These are phyloP conservation scores for Aotearoamyces nothofagi DNA, from an alignment of 2,329 filamentous ascomycete species.

Conservation along the genomic window DNA sequence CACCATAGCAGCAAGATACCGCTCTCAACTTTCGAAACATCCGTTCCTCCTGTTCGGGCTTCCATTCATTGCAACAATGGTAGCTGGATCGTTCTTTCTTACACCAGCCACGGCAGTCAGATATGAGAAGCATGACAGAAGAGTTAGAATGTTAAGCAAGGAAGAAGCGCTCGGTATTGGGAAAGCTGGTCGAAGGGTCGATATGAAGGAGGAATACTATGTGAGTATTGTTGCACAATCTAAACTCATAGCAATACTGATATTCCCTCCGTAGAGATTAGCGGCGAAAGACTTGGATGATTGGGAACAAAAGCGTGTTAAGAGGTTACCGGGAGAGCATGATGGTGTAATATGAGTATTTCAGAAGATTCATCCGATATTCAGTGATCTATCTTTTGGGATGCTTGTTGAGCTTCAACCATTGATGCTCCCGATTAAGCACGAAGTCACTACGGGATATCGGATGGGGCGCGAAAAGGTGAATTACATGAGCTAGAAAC, in stretches of 20 bases:
- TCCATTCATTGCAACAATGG: constrained; percentile 79
- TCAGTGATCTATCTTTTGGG: too few relatives aligned
- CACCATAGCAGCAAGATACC: constrained; percentile 63
- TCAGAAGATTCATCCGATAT: too few relatives aligned
- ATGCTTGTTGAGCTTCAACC: too few relatives aligned
- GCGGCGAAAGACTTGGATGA: constrained; percentile 84
- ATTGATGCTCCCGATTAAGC: too few relatives aligned
- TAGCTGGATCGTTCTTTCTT: constrained; percentile 84
- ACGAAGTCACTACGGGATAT: too few relatives aligned
- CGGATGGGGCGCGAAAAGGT: too few relatives aligned
- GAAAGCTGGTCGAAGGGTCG: constrained; percentile 53
- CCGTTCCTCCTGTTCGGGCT: constrained; percentile 90
- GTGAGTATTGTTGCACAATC: constrained; percentile 32
- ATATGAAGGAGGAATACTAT: constrained; percentile 77
- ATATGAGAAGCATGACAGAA: constrained; percentile 86
- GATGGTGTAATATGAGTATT: constrained; percentile 67
- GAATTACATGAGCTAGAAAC: too few relatives aligned
- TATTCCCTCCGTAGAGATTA: constrained; percentile 39
- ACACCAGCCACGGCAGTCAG: constrained; percentile 87
- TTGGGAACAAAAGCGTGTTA: constrained; percentile 93
- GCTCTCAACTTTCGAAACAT: constrained; percentile 55
- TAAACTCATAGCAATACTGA: constrained; percentile 5
- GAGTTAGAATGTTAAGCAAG: constrained; percentile 68
- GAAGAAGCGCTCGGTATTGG: constrained; percentile 79
- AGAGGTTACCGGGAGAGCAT: constrained; percentile 76